A percentile compares a stretch with the other conserved stretches of the same genome.
Conservation (phyloP, 495 filamentous ascomycete species). For the Sporormia fimetaria region DNA sequence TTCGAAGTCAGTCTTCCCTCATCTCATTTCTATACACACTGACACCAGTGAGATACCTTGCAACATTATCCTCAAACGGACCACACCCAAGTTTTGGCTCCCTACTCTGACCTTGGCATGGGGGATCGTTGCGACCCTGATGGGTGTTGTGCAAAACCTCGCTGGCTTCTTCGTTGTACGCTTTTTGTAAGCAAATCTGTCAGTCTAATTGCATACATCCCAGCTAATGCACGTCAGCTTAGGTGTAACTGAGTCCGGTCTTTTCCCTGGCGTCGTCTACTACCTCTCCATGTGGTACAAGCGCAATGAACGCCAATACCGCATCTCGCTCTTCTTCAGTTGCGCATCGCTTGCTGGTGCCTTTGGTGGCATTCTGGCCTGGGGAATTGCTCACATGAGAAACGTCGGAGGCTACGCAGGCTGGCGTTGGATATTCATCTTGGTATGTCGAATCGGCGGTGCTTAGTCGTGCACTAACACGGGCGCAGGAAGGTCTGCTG, state of each 20-base stretch:
- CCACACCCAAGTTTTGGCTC: constrained; percentile 53
- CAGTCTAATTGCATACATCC: not conserved
- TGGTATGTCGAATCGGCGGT: constrained; percentile 36
- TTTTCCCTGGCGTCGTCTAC: constrained; percentile 68
- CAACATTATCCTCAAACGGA: constrained; percentile 52
- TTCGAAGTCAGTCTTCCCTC: constrained; percentile 37
- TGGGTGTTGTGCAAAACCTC: constrained; percentile 56
- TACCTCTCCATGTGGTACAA: constrained; percentile 84
- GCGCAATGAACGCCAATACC: constrained; percentile 57
- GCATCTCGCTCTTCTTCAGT: constrained; percentile 65
- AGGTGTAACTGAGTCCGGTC: constrained; percentile 40
- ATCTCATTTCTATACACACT: not conserved
- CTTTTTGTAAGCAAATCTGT: constrained; percentile 36
- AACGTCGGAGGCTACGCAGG: constrained; percentile 54
- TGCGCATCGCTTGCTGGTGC: constrained; percentile 65
- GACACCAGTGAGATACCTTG: constrained; percentile 10
- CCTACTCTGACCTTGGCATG: constrained; percentile 42
- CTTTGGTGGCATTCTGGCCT: constrained; percentile 69
- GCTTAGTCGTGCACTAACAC: constrained; percentile 9
- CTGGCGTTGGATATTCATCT: constrained; percentile 78
- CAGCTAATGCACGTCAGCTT: not conserved
- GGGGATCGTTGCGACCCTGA: constrained; percentile 60
- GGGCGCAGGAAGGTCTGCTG: constrained; percentile 49
- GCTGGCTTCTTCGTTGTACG: constrained; percentile 52
- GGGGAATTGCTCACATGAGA: constrained; percentile 49